Conservation (phyloP, 805 yeast species). For the Myxozyma melibiosi region DNA sequence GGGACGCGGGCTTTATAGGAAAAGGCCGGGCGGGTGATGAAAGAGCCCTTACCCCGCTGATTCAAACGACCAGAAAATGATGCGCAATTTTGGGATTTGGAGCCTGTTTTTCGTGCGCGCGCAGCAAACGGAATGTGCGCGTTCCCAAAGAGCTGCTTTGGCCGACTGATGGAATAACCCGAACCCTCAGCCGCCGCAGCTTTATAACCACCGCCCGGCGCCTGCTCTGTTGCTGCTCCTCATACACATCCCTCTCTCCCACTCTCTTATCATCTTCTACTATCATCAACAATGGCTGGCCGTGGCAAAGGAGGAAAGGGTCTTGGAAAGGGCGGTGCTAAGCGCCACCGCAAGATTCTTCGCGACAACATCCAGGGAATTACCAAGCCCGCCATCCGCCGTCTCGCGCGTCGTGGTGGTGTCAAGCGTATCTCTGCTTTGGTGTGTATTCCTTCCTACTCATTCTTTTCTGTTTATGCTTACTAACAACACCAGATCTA, state of each 20-base stretch:
- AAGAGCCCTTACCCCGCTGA: slow-evolving; percentile 23
- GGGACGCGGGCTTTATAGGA: slow-evolving; percentile 24
- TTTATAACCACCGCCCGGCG: slow-evolving; percentile 14
- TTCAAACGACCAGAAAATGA: slow-evolving; percentile 1
- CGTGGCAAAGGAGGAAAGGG: slow-evolving; percentile 99
- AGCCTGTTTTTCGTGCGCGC: slow-evolving; percentile 12
- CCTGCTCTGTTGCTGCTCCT: not conserved
- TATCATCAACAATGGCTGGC: slow-evolving; percentile 74
- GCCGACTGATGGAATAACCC: slow-evolving; percentile 26
- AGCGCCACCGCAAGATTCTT: slow-evolving; percentile 99
- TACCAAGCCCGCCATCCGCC: slow-evolving; percentile 99
- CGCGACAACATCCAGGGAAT: slow-evolving; percentile 99
- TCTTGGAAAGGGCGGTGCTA: slow-evolving; percentile 99
- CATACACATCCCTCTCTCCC: not conserved
- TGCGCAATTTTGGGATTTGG: slow-evolving; percentile 18
- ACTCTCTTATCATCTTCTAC: not conserved
- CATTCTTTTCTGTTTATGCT: slow-evolving; percentile 61
- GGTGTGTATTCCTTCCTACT: slow-evolving; percentile 41
- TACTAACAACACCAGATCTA: slow-evolving; percentile 53
- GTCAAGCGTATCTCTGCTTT: slow-evolving; percentile 99
- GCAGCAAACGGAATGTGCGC: slow-evolving; percentile 9
- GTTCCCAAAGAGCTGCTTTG: not conserved
- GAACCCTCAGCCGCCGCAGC: slow-evolving; percentile 17
- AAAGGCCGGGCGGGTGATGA: slow-evolving; percentile 20
- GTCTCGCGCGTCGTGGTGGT: slow-evolving; percentile 99